Base-by-base conservation (phyloP, 2,329 filamentous ascomycete genomes). In the Sclerotinia borealis region DNA sequence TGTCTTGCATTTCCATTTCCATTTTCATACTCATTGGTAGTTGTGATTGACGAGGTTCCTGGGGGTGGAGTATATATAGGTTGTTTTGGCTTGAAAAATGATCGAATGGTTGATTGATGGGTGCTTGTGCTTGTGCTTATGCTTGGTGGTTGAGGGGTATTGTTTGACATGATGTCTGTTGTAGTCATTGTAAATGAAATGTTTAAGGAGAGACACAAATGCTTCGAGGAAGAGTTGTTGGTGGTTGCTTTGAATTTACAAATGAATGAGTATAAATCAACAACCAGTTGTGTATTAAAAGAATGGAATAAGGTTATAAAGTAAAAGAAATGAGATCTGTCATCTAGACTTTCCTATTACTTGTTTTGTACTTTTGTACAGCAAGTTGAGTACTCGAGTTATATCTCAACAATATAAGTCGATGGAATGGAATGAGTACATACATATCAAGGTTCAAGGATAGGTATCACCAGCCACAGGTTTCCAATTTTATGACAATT, bases 61-160 rank as follows among this genome's bases (percentile, higher is more conserved):
- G 76, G 77, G 65, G 78, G 76, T 64, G 76, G 66, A 69, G 78
- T 72, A 68, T 82, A 81, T 63, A 77, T 76, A 49, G 79, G 79
- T 52, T 77, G 72, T 68, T 76, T 76, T 54, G 80, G 79, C 66
- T 79, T 78, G 74, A 88, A 87, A 77, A 88, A 88, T 61, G 83
- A 86, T 61, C 81, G 82, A 69, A 88, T 87, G 51, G 85, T 86
- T 45, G 80, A 75, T 71, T 86, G 82, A 29, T 71, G 63, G 61
- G 25, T 54, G 47, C 36, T n/a, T n/a, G n/a, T n/a, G n/a, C n/a
- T n/a, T n/a, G n/a, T n/a, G n/a, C n/a, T n/a, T n/a, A n/a, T n/a
- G n/a, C n/a, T 66, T 65, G 65, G 60, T 34, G 52, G 51, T 34
- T 43, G 61, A 63, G 61, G 52, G 51, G 61, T 50, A 27, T 39